A percentile compares a stretch with the other conserved stretches of the same genome.
These are phyloP conservation scores for Diaporthe longicolla DNA, from an alignment of 2,329 filamentous ascomycete species.

Conservation along the genomic window DNA sequence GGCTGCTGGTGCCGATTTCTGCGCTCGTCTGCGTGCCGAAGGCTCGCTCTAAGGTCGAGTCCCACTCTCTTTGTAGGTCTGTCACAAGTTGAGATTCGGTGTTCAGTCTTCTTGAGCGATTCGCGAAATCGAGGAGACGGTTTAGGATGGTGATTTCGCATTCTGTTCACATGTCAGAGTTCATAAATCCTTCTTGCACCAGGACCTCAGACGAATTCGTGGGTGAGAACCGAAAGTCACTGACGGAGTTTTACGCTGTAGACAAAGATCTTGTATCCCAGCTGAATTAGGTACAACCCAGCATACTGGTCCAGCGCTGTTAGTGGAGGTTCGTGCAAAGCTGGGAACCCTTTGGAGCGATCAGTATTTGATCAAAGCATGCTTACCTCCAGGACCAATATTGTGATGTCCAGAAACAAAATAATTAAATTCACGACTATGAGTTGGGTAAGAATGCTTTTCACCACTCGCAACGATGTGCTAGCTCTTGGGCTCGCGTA, in stretches of 20 bases:
- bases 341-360: too few species aligned
- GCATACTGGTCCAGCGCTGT: slow-evolving; percentile 7
- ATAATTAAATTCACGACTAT: slow-evolving; percentile 28
- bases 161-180: slow-evolving; percentile 9
- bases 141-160: slow-evolving; percentile 44
- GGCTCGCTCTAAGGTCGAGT: slow-evolving; percentile 21
- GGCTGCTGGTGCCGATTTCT: not conserved
- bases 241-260: slow-evolving; percentile 42
- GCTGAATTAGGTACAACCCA: slow-evolving; percentile 16
- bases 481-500: not conserved
- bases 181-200: not conserved
- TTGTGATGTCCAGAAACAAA: slow-evolving; percentile 8
- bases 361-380: not conserved
- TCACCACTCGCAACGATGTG: slow-evolving; percentile 12
- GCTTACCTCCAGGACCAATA: slow-evolving; percentile 26
- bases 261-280: slow-evolving; percentile 31
- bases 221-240: not conserved
- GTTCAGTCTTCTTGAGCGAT: slow-evolving; percentile 25
- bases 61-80: slow-evolving; percentile 33
- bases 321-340: not conserved
- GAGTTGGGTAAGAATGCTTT: slow-evolving; percentile 21
- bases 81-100: slow-evolving; percentile 18
- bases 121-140: slow-evolving; percentile 42
- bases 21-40: slow-evolving; percentile 30
- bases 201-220: rapidly evolving